These are phyloP conservation scores for Phlebiopsis flavidoalba DNA, from an alignment of 768 basidiomycete species.

Conservation along the genomic window DNA sequence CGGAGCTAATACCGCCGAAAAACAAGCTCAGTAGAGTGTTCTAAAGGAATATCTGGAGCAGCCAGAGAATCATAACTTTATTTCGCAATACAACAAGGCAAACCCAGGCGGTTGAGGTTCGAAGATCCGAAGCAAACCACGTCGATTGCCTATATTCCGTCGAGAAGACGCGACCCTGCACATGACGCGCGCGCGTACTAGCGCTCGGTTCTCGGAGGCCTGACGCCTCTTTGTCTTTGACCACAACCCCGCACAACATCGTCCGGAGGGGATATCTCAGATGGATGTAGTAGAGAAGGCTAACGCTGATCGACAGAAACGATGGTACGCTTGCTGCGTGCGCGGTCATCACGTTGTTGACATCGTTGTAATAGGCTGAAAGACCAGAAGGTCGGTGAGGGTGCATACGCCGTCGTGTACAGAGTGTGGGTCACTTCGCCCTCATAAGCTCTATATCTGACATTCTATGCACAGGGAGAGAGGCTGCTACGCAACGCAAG, in stretches of 20 bases:
- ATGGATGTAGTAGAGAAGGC: conserved; percentile 86
- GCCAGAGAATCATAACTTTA: not conserved
- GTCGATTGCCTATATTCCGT: not conserved
- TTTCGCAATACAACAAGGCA: not conserved
- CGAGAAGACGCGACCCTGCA: not conserved
- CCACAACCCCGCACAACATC: not conserved
- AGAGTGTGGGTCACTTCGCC: conserved; percentile 51
- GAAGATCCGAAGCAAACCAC: not conserved
- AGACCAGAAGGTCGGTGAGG: conserved; percentile 81
- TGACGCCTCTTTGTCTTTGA: not conserved
- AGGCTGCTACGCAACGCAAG: conserved; percentile 69
- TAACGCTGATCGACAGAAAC: conserved; percentile 65
- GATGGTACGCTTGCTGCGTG: conserved; percentile 40
- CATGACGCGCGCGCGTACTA: not conserved
- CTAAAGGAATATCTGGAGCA: not conserved
- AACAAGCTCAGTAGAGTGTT: not conserved
- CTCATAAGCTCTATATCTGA: conserved; percentile 7
- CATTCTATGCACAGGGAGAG: conserved; percentile 47
- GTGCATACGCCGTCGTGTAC: conserved; percentile 96
- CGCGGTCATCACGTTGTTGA: not conserved
- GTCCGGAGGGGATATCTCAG: not conserved
- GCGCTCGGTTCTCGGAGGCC: not conserved
- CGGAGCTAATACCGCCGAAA: not conserved
- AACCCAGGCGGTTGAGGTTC: not conserved
- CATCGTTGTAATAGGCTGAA: conserved; percentile 50